Evolutionary conservation across 208 protist genomes (phyloP).

Genomic region (Wallacemonas sp.): DNA sequence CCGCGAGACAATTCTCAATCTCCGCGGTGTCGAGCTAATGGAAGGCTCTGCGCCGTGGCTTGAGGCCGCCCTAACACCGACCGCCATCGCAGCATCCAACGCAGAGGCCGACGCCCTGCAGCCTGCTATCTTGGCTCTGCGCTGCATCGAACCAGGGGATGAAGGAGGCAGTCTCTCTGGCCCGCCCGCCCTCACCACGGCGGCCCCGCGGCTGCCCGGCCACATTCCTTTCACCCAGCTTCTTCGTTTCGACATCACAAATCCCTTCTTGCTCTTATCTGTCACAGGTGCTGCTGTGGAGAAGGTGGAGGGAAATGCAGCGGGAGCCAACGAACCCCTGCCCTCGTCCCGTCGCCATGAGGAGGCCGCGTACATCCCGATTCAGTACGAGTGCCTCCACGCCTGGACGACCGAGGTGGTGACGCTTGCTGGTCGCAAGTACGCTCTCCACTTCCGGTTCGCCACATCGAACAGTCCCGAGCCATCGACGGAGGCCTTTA

Average conservation of each 20-base stretch:
- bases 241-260: background rate
- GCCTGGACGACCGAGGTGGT: slow-evolving; percentile 6
- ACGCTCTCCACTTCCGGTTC: slow-evolving; percentile 5
- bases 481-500: background rate
- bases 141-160: slow-evolving; percentile 4
- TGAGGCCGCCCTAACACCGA: slow-evolving; percentile 15
- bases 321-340: background rate
- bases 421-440: background rate
- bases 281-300: background rate
- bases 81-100: background rate
- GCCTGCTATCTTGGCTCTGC: background rate
- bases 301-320: background rate
- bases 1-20: slow-evolving; percentile 48
- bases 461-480: background rate
- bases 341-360: background rate
- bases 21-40: slow-evolving; percentile 23
- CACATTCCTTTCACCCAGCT: slow-evolving; percentile 1
- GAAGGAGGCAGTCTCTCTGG: no score
- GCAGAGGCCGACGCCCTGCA: background rate
- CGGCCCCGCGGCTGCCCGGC: background rate
- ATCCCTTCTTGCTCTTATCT: background rate
- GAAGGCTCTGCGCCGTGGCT: slow-evolving; percentile 13
- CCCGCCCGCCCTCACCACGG: background rate
- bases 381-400: slow-evolving; percentile 1
- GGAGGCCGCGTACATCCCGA: background rate